These are phyloP conservation scores for Coriolopsis trogii DNA, from an alignment of 1,284 basidiomycete genomes.

Conservation along the genomic window DNA sequence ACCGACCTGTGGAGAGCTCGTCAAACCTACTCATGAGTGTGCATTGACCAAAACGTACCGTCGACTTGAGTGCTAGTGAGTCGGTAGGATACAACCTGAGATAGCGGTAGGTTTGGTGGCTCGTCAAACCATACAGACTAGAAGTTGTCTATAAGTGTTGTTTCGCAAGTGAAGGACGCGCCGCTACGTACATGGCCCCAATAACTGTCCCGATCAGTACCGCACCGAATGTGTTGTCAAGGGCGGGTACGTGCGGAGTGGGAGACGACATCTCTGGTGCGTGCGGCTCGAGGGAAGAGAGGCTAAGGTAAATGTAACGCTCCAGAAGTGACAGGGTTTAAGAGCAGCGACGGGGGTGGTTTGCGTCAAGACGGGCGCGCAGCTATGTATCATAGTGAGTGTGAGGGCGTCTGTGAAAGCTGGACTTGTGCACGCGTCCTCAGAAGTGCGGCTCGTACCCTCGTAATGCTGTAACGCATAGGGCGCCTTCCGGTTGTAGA, in stretches of 20 bases:
- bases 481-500: too few relatives aligned
- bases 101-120: slow-evolving; percentile 18
- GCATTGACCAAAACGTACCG: too few relatives aligned
- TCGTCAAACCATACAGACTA: slow-evolving; percentile 15
- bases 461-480: too few relatives aligned
- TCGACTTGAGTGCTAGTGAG: not conserved
- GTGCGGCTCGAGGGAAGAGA: not conserved
- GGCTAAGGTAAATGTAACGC: not conserved
- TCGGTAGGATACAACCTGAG: slow-evolving; percentile 13
- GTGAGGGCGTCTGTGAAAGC: not conserved
- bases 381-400: not conserved
- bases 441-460: too few relatives aligned
- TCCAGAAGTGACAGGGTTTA: not conserved
- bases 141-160: not conserved
- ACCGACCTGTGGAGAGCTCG: too few relatives aligned
- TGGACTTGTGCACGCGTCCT: too few relatives aligned
- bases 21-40: too few relatives aligned
- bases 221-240: slow-evolving; percentile 7
- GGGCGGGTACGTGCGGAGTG: not conserved
- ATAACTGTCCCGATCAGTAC: slow-evolving; percentile 4
- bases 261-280: not conserved
- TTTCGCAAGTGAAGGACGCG: not conserved
- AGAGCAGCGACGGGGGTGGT: not conserved
- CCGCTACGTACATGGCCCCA: not conserved
- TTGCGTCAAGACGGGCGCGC: not conserved